Conservation (phyloP, 2,329 filamentous ascomycete species). For the Beauveria rudraprayagi region DNA sequence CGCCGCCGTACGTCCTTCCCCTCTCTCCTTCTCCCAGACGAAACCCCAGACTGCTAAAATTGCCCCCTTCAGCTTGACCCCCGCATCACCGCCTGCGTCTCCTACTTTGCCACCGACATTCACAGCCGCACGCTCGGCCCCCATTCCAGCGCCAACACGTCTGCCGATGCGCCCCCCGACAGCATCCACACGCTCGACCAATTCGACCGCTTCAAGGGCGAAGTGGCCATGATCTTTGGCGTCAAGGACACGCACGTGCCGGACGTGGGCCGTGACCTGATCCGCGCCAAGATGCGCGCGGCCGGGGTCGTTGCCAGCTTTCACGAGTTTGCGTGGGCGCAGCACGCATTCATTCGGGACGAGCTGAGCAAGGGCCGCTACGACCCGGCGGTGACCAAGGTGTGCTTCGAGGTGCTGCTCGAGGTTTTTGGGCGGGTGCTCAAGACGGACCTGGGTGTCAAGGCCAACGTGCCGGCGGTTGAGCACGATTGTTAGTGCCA, state of each 20-base stretch:
- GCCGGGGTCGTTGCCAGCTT: conserved; percentile 68
- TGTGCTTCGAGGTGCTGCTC: conserved; percentile 84
- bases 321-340: conserved; percentile 87
- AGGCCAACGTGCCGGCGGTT: conserved; percentile 51
- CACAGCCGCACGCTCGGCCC: conserved; percentile 71
- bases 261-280: conserved; percentile 71
- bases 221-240: conserved; percentile 85
- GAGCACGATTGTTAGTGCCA: conserved; percentile 61
- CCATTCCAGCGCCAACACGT: conserved; percentile 38
- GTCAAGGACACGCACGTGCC: conserved; percentile 88
- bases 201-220: conserved; percentile 64
- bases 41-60: too few species aligned
- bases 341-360: conserved; percentile 91
- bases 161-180: conserved; percentile 23
- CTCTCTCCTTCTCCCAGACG: not conserved
- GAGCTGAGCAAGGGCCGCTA: conserved; percentile 92
- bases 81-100: conserved; percentile 67
- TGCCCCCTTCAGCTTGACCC: conserved; percentile 52
- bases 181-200: conserved; percentile 46
- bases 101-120: conserved; percentile 91
- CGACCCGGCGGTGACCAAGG: conserved; percentile 75
- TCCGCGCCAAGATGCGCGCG: conserved; percentile 72
- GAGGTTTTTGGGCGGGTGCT: conserved; percentile 76
- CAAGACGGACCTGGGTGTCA: conserved; percentile 69
- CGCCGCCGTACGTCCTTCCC: conserved; percentile 36